phyloP scores from a whole-genome alignment of 1,139 yeast genomes.

The Pichia norvegensis region DNA sequence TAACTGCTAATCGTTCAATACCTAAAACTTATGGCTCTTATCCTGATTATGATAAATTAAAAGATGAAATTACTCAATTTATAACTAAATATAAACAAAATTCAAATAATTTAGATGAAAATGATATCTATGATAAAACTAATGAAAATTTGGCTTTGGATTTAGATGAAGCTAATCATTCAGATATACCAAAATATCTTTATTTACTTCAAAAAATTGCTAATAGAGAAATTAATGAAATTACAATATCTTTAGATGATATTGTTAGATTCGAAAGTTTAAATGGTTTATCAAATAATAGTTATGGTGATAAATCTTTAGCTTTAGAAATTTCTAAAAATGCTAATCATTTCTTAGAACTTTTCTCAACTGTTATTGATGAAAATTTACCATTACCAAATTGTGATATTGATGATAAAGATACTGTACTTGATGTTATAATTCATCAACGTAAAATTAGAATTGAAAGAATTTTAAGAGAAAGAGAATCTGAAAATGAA shows the following conservation, averaged over 20 bases:
- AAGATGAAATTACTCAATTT: slow-evolving; percentile 48
- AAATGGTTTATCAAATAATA: slow-evolving; percentile 3
- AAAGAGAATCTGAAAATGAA: slow-evolving; percentile 46
- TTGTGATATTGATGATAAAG: slow-evolving; percentile 65
- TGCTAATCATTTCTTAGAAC: slow-evolving; percentile 70
- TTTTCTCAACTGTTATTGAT: slow-evolving; percentile 70
- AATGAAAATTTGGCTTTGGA: slow-evolving; percentile 20
- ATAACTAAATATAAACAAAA: slow-evolving; percentile 49
- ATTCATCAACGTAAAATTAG: slow-evolving; percentile 81
- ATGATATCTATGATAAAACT: slow-evolving; percentile 27
- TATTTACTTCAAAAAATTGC: slow-evolving; percentile 70
- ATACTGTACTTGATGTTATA: slow-evolving; percentile 89
- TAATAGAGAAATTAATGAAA: slow-evolving; percentile 65
- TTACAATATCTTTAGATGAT: slow-evolving; percentile 79
- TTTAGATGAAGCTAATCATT: slow-evolving; percentile 22
- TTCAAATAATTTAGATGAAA: slow-evolving; percentile 27
- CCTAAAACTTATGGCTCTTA: slow-evolving; percentile 9
- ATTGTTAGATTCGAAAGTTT: slow-evolving; percentile 53
- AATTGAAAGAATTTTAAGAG: slow-evolving; percentile 66
- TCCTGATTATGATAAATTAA: slow-evolving; percentile 49
- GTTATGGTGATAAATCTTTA: slow-evolving; percentile 28
- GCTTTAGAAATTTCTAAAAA: slow-evolving; percentile 59
- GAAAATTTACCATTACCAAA: slow-evolving; percentile 79
- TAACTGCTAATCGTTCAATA: neutral
- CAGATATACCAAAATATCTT: slow-evolving; percentile 66